Evolutionary conservation across 148 eudicot genomes (phyloP), one percentile per base, ranked within the genome.

Genomic region (Selenicereus undatus): DNA sequence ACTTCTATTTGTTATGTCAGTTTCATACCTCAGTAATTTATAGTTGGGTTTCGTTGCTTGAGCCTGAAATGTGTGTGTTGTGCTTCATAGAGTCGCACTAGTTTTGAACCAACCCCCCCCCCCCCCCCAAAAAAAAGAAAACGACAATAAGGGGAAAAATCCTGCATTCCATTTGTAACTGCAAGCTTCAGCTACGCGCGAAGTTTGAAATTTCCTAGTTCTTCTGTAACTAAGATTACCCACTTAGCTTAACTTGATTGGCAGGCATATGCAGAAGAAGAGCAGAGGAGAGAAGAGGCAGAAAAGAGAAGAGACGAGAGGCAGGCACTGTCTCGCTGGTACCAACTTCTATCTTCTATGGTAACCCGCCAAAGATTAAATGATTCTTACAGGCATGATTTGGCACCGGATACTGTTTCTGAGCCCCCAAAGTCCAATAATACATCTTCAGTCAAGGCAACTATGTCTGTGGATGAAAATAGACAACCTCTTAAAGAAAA

Each of bases 261-360:
- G 76, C 84, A 97, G 99, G 97, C 95, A 73, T 97, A 97, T 82
- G 90, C 83, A 16, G 97, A 94, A 89, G 99, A 88, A 86, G 93
- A 90, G 78, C 90, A 87, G 74, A 92, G 90, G 85, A 91, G 97
- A 86, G 86, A 89, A 71, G 91, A 92, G 43, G 93, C 88, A 83
- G 98, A 94, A 83, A 92, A 83, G 82, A 90, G 79, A 71, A 90
- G 81, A 76, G 89, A 78, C 12, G 96, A 94, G 82, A 86, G 91
- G 10, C 90, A 84, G 83, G 98, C 99, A 72, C 74, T 92, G 27
- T 86, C 91, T 2, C 91, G 94, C 84, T 97, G 99, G 99, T 94
- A 92, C 89, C 99, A 94, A 85, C 97, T 97, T 85, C 94, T 97
- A 36, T 90, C 93, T 9, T 97, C 99, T 60, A 90, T 97, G 74